These are phyloP conservation scores for Patellifolia procumbens DNA, from an alignment of 179 eudicot species.

Conservation along the genomic window DNA sequence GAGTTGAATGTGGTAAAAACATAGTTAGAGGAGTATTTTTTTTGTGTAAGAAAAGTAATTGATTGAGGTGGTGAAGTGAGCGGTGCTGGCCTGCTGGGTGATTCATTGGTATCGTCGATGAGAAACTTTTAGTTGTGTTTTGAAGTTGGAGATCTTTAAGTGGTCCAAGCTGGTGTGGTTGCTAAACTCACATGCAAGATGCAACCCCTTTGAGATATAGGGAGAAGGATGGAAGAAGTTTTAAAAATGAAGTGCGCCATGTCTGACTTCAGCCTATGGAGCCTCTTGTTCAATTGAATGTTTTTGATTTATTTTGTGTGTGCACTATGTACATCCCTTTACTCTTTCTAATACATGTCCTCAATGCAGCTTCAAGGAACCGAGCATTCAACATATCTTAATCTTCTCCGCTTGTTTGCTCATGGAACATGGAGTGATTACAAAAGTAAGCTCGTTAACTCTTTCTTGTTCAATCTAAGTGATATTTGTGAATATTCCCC, in stretches of 20 bases:
- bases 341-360: background rate
- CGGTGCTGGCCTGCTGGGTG: background rate
- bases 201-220: background rate
- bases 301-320: background rate
- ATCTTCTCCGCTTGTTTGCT: constrained; percentile 89
- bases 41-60: background rate
- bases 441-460: constrained; percentile 60
- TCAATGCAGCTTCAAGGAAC: constrained; percentile 88
- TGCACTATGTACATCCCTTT: background rate
- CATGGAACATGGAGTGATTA: constrained; percentile 98
- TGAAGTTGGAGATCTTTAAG: background rate
- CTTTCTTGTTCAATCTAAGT: background rate
- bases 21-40: background rate
- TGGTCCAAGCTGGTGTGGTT: background rate
- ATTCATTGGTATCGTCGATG: background rate
- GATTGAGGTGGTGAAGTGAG: background rate
- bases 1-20: background rate
- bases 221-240: background rate
- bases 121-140: background rate
- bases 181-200: background rate
- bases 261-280: background rate
- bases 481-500: background rate
- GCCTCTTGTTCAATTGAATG: background rate
- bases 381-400: constrained; percentile 62
- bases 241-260: background rate